Evolutionary conservation across 352 stramenopile genomes (phyloP).

Genomic region (Aphanomyces astaci): DNA sequence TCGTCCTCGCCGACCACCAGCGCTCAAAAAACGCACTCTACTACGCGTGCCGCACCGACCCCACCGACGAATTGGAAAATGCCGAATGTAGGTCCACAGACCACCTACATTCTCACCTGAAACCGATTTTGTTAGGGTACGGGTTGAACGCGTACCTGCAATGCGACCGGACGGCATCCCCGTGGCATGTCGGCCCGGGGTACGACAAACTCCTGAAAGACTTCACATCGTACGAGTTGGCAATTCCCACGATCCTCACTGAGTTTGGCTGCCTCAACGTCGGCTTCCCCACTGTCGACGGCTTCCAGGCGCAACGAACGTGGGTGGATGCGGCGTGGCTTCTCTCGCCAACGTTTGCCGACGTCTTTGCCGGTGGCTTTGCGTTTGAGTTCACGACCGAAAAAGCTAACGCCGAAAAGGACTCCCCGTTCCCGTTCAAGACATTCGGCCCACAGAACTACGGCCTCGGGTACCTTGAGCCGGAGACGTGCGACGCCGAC

Average conservation of each 20-base stretch:
- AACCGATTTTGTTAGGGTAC: constrained; percentile 38
- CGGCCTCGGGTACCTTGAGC: constrained; percentile 77
- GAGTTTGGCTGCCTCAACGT: constrained; percentile 75
- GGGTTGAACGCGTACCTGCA: constrained; percentile 78
- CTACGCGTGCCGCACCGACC: constrained; percentile 73
- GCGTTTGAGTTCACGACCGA: constrained; percentile 82
- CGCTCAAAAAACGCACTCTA: constrained; percentile 59
- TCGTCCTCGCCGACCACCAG: constrained; percentile 59
- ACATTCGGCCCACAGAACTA: constrained; percentile 71
- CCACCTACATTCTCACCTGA: not conserved
- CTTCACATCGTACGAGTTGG: constrained; percentile 58
- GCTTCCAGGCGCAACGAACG: constrained; percentile 52
- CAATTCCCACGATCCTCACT: constrained; percentile 68
- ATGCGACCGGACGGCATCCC: constrained; percentile 40
- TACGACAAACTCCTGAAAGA: constrained; percentile 51
- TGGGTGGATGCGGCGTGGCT: constrained; percentile 57
- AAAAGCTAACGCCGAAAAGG: constrained; percentile 45
- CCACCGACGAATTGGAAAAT: constrained; percentile 49
- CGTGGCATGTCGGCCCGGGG: constrained; percentile 28
- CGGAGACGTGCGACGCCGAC: constrained; percentile 55
- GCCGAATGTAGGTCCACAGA: constrained; percentile 51
- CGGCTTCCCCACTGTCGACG: constrained; percentile 49
- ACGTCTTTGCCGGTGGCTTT: constrained; percentile 61
- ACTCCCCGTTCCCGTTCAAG: constrained; percentile 63
- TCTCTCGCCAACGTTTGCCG: constrained; percentile 34